A percentile compares a stretch with the other conserved stretches of the same genome.
Conservation (phyloP, 1,284 basidiomycete genomes). For the Sutorius eximius region DNA sequence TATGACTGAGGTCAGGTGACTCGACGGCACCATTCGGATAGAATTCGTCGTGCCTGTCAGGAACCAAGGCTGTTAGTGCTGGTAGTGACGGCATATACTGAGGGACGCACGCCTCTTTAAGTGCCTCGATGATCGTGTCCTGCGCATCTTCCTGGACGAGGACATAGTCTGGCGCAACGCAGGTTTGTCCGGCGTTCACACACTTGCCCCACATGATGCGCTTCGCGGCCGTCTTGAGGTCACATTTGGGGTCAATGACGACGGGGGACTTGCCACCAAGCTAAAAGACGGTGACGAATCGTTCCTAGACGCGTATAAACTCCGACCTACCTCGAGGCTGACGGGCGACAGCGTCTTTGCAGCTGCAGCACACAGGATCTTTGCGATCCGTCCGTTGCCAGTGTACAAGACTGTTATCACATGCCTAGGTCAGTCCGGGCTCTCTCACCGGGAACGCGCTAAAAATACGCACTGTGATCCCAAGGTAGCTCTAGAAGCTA, state of each 20-base stretch:
- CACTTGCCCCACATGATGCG: constrained; percentile 82
- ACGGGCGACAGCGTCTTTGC: constrained; percentile 85
- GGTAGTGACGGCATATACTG: background rate
- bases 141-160: constrained; percentile 67
- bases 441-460: background rate
- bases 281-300: constrained; percentile 16
- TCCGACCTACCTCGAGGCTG: constrained; percentile 63
- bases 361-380: constrained; percentile 79
- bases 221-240: constrained; percentile 57
- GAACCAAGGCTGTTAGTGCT: background rate
- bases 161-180: constrained; percentile 80
- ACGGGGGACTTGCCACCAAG: constrained; percentile 73
- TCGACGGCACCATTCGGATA: constrained; percentile 50
- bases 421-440: background rate
- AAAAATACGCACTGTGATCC: constrained; percentile 74
- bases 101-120: constrained; percentile 57
- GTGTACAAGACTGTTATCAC: constrained; percentile 45
- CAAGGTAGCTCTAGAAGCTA: constrained; percentile 78
- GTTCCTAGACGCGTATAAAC: background rate
- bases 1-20: constrained; percentile 46
- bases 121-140: constrained; percentile 59
- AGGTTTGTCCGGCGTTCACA: constrained; percentile 74
- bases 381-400: constrained; percentile 76
- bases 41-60: constrained; percentile 49
- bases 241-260: constrained; percentile 69